These are phyloP conservation scores for Nepenthes alata DNA, from an alignment of 179 eudicot species.

Conservation along the genomic window DNA sequence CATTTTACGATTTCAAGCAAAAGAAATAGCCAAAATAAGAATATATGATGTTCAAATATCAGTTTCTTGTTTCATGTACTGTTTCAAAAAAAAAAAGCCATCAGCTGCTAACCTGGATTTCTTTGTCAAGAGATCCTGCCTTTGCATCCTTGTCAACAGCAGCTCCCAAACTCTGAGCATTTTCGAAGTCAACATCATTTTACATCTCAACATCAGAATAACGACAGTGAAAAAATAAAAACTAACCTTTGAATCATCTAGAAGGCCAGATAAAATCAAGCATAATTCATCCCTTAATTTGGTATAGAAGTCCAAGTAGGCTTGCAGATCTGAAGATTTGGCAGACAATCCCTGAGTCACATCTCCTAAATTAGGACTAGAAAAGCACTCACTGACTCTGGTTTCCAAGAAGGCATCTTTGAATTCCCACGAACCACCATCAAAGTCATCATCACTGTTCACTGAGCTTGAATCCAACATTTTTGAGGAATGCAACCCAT, in stretches of 20 bases:
- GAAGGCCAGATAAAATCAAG: slow-evolving; percentile 34
- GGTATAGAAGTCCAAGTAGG: slow-evolving; percentile 31
- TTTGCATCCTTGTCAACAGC: slow-evolving; percentile 25
- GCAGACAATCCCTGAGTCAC: slow-evolving; percentile 14
- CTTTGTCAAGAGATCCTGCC: slow-evolving; percentile 24
- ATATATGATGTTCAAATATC: too few species aligned
- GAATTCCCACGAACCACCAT: slow-evolving; percentile 47
- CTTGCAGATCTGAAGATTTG: slow-evolving; percentile 21
- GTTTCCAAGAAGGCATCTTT: slow-evolving; percentile 18
- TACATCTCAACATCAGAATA: slow-evolving; percentile 7
- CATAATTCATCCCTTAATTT: slow-evolving; percentile 34
- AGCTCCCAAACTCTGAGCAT: slow-evolving; percentile 25
- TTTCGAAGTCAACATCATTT: slow-evolving; percentile 27
- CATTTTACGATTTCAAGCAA: not conserved
- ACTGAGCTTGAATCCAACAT: slow-evolving; percentile 15
- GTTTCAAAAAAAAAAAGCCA: not conserved
- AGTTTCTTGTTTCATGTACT: too few species aligned
- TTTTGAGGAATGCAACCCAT: slow-evolving; percentile 16
- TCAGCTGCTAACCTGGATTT: slow-evolving; percentile 40
- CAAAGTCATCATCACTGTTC: slow-evolving; percentile 28
- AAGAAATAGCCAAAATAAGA: not conserved
- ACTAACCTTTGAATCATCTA: slow-evolving; percentile 53
- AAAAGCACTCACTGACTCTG: slow-evolving; percentile 16
- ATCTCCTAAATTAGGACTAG: slow-evolving; percentile 13
- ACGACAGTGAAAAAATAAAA: not conserved